Evolutionary conservation across 1,139 yeast genomes (phyloP), one percentile per base, ranked within the genome.

Genomic region (Pichia sp.): DNA sequence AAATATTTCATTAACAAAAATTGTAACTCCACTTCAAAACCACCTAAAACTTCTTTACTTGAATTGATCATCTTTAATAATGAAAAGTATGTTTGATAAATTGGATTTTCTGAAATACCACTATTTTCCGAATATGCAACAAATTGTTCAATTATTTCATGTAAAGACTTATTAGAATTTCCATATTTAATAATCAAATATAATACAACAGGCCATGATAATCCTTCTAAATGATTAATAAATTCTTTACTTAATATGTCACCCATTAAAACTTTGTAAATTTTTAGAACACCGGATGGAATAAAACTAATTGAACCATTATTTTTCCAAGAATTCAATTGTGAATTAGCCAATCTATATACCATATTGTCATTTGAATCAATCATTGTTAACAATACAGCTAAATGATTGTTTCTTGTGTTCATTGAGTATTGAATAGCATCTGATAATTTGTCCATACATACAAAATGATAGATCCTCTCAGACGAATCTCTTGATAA

Each of bases 181-280:
- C 84, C 88, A 60, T 80, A 89, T 59, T 76, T 77, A 16, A 87
- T 55, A 24, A 68, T 59, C 40, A 84, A 51, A 0, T 80, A 78
- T 26, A 88, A 66, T 11, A 74, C 68, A 31, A 80, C 66, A 42
- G 72, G 68, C 95, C 96, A 87, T 14, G 83, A 74, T 28, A 84
- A 66, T 1, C 68, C 74, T 1, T 62, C 64, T 3, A 70, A 50
- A 19, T 74, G 62, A 22, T 65, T 60, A 6, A 65, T 43, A 8
- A 50, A 60, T 7, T 57, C 58, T 22, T 52, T 45, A 2, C 57
- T 61, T 46, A 59, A 64, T 5, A 66, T 62, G 3, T 70, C 65
- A 4, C 95, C 94, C 2, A 83, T 66, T 18, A 89, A 65, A 4
- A 89, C 62, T 48, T 76, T 76, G 58, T 80, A 82, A 1, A 86